These are phyloP conservation scores for Solidago caesia DNA, from an alignment of 129 eudicot genomes.

Conservation along the genomic window DNA sequence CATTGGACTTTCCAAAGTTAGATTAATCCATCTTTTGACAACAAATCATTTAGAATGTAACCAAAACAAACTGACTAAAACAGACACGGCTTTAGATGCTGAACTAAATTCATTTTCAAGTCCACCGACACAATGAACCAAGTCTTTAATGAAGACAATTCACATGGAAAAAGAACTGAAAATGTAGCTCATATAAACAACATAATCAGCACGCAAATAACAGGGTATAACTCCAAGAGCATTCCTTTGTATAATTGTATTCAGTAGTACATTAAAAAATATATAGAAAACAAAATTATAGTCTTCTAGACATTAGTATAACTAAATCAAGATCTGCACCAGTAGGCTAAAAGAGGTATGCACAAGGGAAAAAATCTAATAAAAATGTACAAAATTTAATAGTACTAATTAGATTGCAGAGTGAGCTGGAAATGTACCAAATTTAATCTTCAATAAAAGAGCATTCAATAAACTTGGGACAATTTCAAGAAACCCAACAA, in stretches of 20 bases:
- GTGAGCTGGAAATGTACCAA: slow-evolving; percentile 23
- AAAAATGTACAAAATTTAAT: neutral
- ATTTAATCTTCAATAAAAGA: slow-evolving; percentile 15
- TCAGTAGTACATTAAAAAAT: neutral
- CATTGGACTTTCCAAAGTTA: neutral
- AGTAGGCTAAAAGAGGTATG: neutral
- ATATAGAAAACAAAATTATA: neutral
- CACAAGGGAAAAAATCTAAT: slow-evolving; percentile 1
- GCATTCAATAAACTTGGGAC: slow-evolving; percentile 23
- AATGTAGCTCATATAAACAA: slow-evolving; percentile 6
- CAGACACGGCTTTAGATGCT: neutral
- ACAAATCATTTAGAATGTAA: neutral
- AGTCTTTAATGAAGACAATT: neutral
- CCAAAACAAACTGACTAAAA: neutral
- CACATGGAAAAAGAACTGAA: slow-evolving; percentile 2
- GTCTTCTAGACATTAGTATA: neutral
- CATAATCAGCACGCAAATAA: slow-evolving; percentile 1
- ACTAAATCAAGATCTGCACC: neutral
- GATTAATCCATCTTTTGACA: neutral
- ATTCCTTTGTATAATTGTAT: neutral
- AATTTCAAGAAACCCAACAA: slow-evolving; percentile 20
- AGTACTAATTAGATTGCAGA: neutral
- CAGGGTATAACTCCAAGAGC: neutral
- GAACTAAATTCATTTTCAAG: slow-evolving; percentile 2
- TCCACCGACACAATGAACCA: neutral